Conservation (phyloP, 2,329 filamentous ascomycete genomes). For the Talaromyces verruculosus region DNA sequence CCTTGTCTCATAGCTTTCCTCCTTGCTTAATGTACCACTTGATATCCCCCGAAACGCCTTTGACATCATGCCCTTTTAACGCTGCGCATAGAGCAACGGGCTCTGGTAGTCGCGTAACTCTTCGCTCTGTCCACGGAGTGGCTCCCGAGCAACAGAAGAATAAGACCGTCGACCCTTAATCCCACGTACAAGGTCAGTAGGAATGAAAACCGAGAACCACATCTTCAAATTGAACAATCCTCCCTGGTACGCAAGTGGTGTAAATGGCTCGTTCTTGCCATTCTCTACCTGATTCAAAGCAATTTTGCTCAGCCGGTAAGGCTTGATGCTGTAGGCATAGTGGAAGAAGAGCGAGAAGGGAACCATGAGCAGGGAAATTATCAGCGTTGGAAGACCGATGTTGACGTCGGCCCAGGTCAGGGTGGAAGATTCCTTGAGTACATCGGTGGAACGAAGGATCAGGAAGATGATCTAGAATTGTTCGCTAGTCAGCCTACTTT, state of each 20-base stretch:
- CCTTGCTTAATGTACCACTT: not conserved
- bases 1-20: not conserved
- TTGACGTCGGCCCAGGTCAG: constrained; percentile 34
- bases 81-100: not conserved
- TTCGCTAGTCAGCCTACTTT: not conserved
- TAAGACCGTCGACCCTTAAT: not conserved
- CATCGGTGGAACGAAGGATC: constrained; percentile 28
- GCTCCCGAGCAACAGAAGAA: not conserved
- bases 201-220: constrained; percentile 3
- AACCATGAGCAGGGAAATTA: constrained; percentile 36
- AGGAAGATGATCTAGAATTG: constrained; percentile 31
- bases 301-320: constrained; percentile 24
- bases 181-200: not conserved
- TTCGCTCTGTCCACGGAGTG: not conserved
- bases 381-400: constrained; percentile 33
- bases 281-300: not conserved
- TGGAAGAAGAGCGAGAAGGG: constrained; percentile 34
- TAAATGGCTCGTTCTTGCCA: not conserved
- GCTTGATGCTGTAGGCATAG: constrained; percentile 31
- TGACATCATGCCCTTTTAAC: not conserved
- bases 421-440: constrained; percentile 27
- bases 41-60: not conserved
- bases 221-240: constrained; percentile 4
- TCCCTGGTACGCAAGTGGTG: not conserved
- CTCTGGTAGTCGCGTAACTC: not conserved